Evolutionary conservation across 2,329 filamentous ascomycete species (phyloP), one percentile per base, ranked within the genome.

Genomic region (Apiospora arundinis): DNA sequence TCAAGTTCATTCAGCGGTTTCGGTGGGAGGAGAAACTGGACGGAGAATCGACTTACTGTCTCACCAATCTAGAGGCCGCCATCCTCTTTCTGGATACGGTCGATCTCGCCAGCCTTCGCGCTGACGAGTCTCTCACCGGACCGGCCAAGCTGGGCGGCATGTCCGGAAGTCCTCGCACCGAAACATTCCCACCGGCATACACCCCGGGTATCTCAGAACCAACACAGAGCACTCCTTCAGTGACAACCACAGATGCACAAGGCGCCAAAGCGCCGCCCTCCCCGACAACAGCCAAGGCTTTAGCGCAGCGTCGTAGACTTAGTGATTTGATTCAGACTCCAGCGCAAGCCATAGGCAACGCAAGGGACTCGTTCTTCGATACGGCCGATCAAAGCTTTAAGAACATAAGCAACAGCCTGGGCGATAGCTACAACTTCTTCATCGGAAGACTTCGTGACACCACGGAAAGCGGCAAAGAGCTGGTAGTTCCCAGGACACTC

Each of bases 81-180:
- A 94, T 98, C 70, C 95, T 93, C 69, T 99, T 99, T 78, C 85
- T 99, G 18, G 93, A 98, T 78, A 98, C 95, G 0, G 96, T 99
- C 40, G 96, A 99, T 80, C 87, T 99, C 32, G 93, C 95, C 8
- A 97, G 93, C 37, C 85, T 99, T 8, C 90, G 95, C 69, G 92
- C 92, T 7, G 93, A 97, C 74, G 95, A 97, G 80, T 83, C 86
- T 23, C 91, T 90, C 21, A 90, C 92, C 60, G 91, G 92, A 0
- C 92, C 92, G 12, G 82, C 85, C 23, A 95, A 92, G 80, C 74
- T 84, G 73, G 75, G 86, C 12, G 85, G 81, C 73, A 78, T 83
- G 28, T 84, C 88, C 0, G 84, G 83, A 11, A 88, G 83, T 7
- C 83, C 87, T 0, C 86, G 81, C 74, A 81, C 83, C 0, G 86